These are phyloP conservation scores for Aureobasidium sp. DNA, from an alignment of 2,329 filamentous ascomycete species.

Conservation along the genomic window DNA sequence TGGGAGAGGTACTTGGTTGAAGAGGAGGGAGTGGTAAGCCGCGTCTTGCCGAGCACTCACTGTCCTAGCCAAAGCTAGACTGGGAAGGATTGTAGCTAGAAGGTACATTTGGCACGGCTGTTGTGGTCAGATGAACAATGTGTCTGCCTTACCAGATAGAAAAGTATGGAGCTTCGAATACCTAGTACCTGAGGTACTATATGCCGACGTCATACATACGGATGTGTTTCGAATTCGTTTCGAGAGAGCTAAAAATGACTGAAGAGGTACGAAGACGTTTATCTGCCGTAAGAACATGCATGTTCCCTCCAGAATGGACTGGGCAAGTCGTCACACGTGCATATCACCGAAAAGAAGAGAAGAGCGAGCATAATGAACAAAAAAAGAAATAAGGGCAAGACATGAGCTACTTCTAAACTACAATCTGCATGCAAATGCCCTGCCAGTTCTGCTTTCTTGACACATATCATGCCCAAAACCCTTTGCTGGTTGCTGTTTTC, in stretches of 20 bases:
- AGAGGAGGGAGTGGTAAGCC: background rate
- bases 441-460: slow-evolving; percentile 9
- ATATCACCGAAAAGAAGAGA: background rate
- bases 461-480: slow-evolving; percentile 10
- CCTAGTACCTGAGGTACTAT: background rate
- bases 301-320: too few species aligned
- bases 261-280: too few species aligned
- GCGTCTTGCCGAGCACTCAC: background rate
- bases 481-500: slow-evolving; percentile 10
- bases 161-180: background rate
- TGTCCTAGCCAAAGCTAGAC: background rate
- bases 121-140: background rate
- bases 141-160: background rate
- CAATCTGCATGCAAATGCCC: slow-evolving; percentile 12
- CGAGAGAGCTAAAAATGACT: background rate
- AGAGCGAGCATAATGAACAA: background rate
- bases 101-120: background rate
- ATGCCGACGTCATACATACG: background rate
- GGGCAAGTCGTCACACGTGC: background rate
- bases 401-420: slow-evolving; percentile 13
- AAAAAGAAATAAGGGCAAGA: slow-evolving; percentile 11
- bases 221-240: background rate
- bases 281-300: background rate
- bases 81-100: background rate
- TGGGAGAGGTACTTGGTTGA: background rate